Evolutionary conservation across 2,329 filamentous ascomycete species (phyloP).

Genomic region (Colletotrichum karsti): DNA sequence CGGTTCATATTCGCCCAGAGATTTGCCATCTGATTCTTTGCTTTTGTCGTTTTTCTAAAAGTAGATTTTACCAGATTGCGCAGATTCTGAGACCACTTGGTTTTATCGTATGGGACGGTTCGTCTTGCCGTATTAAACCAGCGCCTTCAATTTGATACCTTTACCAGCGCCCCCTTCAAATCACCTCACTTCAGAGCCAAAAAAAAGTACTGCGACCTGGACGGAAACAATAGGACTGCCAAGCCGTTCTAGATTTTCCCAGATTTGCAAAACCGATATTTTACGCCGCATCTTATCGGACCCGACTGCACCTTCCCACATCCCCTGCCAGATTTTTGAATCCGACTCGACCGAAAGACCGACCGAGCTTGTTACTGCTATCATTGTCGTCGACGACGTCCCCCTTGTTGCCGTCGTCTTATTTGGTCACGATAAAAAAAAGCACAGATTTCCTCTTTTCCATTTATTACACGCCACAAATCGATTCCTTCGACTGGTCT

Average conservation of each 20-base stretch:
- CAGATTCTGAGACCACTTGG: neutral
- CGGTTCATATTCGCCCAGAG: constrained; percentile 8
- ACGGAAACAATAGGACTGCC: neutral
- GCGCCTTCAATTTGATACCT: neutral
- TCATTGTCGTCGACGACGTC: no score
- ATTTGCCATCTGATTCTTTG: neutral
- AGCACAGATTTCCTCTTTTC: neutral
- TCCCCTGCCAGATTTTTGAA: neutral
- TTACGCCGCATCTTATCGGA: neutral
- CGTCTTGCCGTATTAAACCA: neutral
- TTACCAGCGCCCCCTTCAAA: neutral
- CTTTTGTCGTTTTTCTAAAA: neutral
- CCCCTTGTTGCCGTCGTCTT: neutral
- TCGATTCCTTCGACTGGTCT: no score
- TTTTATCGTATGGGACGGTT: neutral
- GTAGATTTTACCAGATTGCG: neutral
- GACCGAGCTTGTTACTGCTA: neutral
- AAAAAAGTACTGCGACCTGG: no score
- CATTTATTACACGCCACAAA: no score
- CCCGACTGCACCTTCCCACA: neutral
- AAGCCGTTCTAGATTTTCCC: neutral
- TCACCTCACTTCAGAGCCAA: neutral
- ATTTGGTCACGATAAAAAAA: neutral
- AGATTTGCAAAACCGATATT: neutral
- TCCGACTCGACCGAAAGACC: no score